A percentile compares a stretch with the other conserved stretches of the same genome.
Evolutionary conservation across 768 basidiomycete species (phyloP).

Genomic region (Xanthoconium stramineum): DNA sequence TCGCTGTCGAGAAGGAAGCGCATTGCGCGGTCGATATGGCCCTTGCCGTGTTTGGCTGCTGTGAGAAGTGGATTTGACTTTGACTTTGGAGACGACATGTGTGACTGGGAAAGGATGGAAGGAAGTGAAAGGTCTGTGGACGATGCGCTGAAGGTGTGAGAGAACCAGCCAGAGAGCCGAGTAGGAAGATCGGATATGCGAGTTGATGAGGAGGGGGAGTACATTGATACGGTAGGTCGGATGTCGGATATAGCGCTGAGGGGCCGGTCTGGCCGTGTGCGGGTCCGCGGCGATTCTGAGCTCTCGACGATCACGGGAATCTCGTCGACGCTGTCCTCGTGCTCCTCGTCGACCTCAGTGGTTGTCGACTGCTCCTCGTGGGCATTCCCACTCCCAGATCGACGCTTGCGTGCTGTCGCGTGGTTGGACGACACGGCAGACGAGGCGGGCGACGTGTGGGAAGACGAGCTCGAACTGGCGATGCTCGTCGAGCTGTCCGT

Average conservation of each 20-base stretch:
- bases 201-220: slow-evolving; percentile 42
- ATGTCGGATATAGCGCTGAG: slow-evolving; percentile 42
- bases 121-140: slow-evolving; percentile 71
- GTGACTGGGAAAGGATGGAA: slow-evolving; percentile 49
- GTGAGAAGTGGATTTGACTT: slow-evolving; percentile 55
- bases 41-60: slow-evolving; percentile 71
- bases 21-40: slow-evolving; percentile 79
- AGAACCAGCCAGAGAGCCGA: slow-evolving; percentile 77
- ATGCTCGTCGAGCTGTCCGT: slow-evolving; percentile 35
- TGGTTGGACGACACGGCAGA: slow-evolving; percentile 28
- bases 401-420: slow-evolving; percentile 29
- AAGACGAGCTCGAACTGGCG: slow-evolving; percentile 42
- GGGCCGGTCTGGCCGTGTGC: slow-evolving; percentile 57
- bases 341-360: slow-evolving; percentile 32
- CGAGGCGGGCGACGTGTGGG: slow-evolving; percentile 27
- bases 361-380: slow-evolving; percentile 21
- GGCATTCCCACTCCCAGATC: slow-evolving; percentile 13
- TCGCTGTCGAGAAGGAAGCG: slow-evolving; percentile 91
- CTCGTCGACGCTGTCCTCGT: slow-evolving; percentile 40
- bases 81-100: slow-evolving; percentile 40
- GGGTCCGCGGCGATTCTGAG: slow-evolving; percentile 48
- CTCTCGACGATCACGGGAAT: slow-evolving; percentile 69
- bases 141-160: slow-evolving; percentile 71
- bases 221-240: slow-evolving; percentile 44
- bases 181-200: slow-evolving; percentile 69